Percentiles rank a stretch among this genome's conserved stretches.
phyloP scores from a whole-genome alignment of 2,329 filamentous ascomycete genomes.

The Amauroascus niger region DNA sequence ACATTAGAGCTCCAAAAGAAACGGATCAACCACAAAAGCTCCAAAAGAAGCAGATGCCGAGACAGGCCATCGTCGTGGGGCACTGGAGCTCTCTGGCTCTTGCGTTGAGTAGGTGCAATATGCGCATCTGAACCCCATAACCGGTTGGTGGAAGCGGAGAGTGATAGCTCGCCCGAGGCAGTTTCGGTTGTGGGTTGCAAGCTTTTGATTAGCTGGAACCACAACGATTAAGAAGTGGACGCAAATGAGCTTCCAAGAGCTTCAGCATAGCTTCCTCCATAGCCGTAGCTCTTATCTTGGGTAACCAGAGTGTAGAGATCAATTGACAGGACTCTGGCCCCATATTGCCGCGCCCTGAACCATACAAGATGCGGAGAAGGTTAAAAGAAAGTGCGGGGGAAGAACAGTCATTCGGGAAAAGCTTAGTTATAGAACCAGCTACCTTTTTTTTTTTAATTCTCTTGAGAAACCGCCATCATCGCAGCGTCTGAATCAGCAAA shows the following conservation, averaged over 20 bases:
- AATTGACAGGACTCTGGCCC: background rate
- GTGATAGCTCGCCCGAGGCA: background rate
- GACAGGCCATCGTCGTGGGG: background rate
- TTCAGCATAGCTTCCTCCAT: background rate
- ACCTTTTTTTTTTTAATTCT: no score
- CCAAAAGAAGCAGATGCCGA: background rate
- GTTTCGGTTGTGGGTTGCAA: background rate
- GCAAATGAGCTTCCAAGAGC: background rate
- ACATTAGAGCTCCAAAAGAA: background rate
- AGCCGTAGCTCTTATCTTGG: no score
- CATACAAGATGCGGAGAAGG: background rate
- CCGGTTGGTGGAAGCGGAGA: constrained; percentile 1
- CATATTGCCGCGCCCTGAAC: background rate
- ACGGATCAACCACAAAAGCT: background rate
- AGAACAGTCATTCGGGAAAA: background rate
- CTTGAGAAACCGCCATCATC: no score
- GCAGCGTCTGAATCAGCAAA: background rate
- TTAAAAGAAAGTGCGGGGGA: background rate
- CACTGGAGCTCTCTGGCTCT: background rate
- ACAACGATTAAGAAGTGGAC: background rate
- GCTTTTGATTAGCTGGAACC: background rate
- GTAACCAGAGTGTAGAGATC: no score
- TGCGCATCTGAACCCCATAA: background rate
- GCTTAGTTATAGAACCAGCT: background rate
- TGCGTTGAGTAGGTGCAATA: background rate